Conservation (phyloP, 177 flowering plant genomes). For the Telopea speciosissima region DNA sequence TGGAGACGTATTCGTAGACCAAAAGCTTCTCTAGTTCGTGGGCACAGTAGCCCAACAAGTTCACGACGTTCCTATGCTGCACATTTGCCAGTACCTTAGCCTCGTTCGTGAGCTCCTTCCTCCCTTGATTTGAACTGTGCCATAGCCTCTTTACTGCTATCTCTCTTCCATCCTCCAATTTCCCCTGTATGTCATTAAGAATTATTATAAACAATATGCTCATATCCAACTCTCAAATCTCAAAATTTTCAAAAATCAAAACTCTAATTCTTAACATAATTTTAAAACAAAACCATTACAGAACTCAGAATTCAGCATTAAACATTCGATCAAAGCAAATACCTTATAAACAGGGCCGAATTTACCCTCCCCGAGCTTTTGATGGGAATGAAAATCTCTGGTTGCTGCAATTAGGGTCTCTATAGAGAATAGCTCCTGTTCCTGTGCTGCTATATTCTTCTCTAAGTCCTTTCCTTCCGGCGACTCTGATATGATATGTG, state of each 20-base stretch:
- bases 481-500: too few relatives aligned
- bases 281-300: background rate
- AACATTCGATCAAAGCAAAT: background rate
- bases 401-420: constrained; percentile 66
- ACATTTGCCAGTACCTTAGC: constrained; percentile 69
- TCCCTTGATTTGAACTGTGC: constrained; percentile 65
- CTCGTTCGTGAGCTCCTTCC: constrained; percentile 67
- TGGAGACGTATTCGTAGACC: constrained; percentile 69
- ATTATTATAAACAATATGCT: too few relatives aligned
- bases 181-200: constrained; percentile 40
- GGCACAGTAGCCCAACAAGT: constrained; percentile 64
- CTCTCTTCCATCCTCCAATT: constrained; percentile 68
- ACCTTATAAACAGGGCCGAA: constrained; percentile 94
- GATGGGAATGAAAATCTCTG: constrained; percentile 45
- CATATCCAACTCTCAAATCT: background rate
- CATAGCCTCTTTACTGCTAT: constrained; percentile 89
- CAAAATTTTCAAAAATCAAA: background rate
- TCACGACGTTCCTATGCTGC: constrained; percentile 86
- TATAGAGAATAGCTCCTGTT: constrained; percentile 55
- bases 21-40: constrained; percentile 67
- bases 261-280: too few relatives aligned
- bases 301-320: background rate
- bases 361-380: constrained; percentile 89
- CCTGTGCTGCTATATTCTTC: constrained; percentile 64
- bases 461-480: constrained; percentile 47